Percentiles rank a stretch among this genome's conserved stretches.
Evolutionary conservation across 2,329 filamentous ascomycete species (phyloP).

Genomic region (Aureobasidium sp.): DNA sequence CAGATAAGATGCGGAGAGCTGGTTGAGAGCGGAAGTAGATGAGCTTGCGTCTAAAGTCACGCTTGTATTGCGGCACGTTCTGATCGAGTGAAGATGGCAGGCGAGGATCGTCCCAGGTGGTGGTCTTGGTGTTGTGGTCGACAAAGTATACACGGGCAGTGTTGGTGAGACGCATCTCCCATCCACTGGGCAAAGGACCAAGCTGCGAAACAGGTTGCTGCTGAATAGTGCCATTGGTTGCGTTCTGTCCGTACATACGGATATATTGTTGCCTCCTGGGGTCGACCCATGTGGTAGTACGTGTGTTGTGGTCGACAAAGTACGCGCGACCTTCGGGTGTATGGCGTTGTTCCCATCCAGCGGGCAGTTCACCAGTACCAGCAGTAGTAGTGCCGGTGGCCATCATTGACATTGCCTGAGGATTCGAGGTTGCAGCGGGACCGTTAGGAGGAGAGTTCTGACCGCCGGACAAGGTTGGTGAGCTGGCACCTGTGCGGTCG

Average conservation of each 20-base stretch:
- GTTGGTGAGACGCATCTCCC: conserved; percentile 99
- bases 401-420: conserved; percentile 73
- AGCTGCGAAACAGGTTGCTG: conserved; percentile 97
- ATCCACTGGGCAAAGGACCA: conserved; percentile 88
- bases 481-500: conserved; percentile 88
- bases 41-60: conserved; percentile 93
- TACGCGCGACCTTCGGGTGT: conserved; percentile 93
- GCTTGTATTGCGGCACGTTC: conserved; percentile 98
- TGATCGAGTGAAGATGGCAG: conserved; percentile 93
- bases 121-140: conserved; percentile 99
- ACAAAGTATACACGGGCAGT: conserved; percentile 98
- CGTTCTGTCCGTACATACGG: conserved; percentile 91
- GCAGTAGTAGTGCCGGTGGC: conserved; percentile 91
- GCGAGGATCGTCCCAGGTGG: conserved; percentile 96
- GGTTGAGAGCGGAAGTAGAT: conserved; percentile 99
- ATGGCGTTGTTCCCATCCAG: conserved; percentile 92
- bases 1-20: conserved; percentile 86
- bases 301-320: conserved; percentile 97
- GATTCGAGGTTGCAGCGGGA: conserved; percentile 29
- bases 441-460: conserved; percentile 33
- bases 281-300: conserved; percentile 98
- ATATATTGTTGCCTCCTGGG: conserved; percentile 97
- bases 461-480: conserved; percentile 62
- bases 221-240: conserved; percentile 70
- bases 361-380: conserved; percentile 87